Conservation (phyloP, 2,329 filamentous ascomycete species). For the Parascedosporium putredinis region DNA sequence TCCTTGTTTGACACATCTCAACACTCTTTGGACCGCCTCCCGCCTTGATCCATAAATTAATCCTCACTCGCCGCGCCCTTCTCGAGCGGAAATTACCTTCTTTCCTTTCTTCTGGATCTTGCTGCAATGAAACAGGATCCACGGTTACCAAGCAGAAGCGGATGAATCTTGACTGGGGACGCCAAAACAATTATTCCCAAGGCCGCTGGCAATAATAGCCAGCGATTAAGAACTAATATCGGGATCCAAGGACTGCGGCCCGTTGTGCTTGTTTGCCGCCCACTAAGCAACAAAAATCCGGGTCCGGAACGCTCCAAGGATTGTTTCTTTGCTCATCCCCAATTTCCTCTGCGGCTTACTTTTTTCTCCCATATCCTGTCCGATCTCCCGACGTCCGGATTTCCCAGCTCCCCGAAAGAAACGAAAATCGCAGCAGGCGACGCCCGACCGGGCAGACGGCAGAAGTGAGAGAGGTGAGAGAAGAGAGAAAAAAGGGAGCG, state of each 20-base stretch:
- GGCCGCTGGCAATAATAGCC: neutral
- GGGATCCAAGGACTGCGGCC: neutral
- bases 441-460: too few species aligned
- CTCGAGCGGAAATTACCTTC: too few species aligned
- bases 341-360: too few species aligned
- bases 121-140: neutral
- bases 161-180: neutral
- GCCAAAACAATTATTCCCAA: neutral
- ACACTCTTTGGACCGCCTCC: neutral
- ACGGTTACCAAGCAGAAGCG: too few species aligned
- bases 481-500: neutral
- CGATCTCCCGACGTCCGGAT: too few species aligned
- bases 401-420: neutral
- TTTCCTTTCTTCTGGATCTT: neutral
- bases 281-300: neutral
- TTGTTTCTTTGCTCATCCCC: too few species aligned
- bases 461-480: neutral
- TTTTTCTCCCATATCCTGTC: too few species aligned
- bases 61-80: neutral
- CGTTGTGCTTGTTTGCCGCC: neutral
- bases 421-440: too few species aligned
- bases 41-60: neutral
- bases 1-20: too few species aligned
- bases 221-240: neutral
- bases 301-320: neutral